Percentiles rank a stretch among this genome's conserved stretches.
Conservation (phyloP, 2,329 filamentous ascomycete species). For the Apiospora sp. region DNA sequence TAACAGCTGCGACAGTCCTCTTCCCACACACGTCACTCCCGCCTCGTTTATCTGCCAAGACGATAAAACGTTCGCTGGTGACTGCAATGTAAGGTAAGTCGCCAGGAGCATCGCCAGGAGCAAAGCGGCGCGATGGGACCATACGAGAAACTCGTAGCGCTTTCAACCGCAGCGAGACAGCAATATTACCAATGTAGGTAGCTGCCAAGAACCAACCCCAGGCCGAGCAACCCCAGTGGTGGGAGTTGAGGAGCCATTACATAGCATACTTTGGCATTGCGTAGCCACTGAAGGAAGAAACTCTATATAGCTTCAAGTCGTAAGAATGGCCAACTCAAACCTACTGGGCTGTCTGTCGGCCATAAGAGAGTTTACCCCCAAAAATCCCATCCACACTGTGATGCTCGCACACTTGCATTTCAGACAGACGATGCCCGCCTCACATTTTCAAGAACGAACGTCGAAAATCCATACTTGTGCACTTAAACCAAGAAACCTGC, state of each 20-base stretch:
- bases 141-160: not conserved
- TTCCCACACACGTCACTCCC: not conserved
- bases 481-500: not conserved
- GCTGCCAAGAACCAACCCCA: not conserved
- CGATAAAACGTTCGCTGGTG: not conserved
- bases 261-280: not conserved
- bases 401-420: not conserved
- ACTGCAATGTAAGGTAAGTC: not conserved
- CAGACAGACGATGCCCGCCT: not conserved
- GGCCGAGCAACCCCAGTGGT: not conserved
- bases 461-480: not conserved
- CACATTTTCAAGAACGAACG: not conserved
- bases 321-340: not conserved
- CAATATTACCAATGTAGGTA: not conserved
- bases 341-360: not conserved
- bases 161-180: not conserved
- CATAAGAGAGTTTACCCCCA: slow-evolving; percentile 4
- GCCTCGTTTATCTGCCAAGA: slow-evolving; percentile 1
- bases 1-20: not conserved
- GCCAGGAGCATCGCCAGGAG: not conserved
- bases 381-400: not conserved
- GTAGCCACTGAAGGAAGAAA: not conserved
- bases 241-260: not conserved
- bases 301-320: not conserved
- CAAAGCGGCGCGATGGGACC: not conserved